A percentile compares a stretch with the other conserved stretches of the same genome.
phyloP scores from a whole-genome alignment of 805 yeast species.

The Isabelozyma gotoi region DNA sequence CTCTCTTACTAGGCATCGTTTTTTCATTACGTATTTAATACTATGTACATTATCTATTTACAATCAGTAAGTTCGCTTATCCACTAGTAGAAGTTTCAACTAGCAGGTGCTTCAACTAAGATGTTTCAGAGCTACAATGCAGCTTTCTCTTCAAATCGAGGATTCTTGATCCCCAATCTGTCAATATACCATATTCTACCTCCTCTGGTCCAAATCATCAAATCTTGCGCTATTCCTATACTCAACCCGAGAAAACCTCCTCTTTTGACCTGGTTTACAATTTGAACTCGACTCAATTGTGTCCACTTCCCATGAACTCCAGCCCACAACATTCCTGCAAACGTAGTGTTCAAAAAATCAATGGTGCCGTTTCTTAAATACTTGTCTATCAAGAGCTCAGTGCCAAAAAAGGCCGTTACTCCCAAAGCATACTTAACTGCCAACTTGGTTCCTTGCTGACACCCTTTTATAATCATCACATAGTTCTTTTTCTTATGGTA shows the following conservation, averaged over 20 bases:
- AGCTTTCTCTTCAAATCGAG: slow-evolving; percentile 5
- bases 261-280: slow-evolving; percentile 40
- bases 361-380: slow-evolving; percentile 42
- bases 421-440: slow-evolving; percentile 37
- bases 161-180: slow-evolving; percentile 19
- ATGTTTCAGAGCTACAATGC: too few species aligned
- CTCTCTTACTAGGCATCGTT: too few species aligned
- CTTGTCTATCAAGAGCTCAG: slow-evolving; percentile 63
- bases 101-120: too few species aligned
- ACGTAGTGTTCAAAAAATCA: slow-evolving; percentile 64
- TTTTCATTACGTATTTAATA: too few species aligned
- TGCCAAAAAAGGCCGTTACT: slow-evolving; percentile 51
- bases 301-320: slow-evolving; percentile 47
- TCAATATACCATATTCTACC: slow-evolving; percentile 66
- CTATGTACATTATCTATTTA: too few species aligned
- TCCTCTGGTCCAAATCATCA: slow-evolving; percentile 54
- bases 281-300: slow-evolving; percentile 44
- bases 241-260: slow-evolving; percentile 61
- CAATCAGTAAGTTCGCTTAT: too few species aligned
- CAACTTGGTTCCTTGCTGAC: slow-evolving; percentile 45
- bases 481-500: slow-evolving; percentile 83
- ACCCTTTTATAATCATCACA: slow-evolving; percentile 60
- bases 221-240: slow-evolving; percentile 69
- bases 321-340: slow-evolving; percentile 55
- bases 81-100: too few species aligned